Evolutionary conservation across 1,139 yeast species (phyloP).

Genomic region (Hyphopichia burtonii): DNA sequence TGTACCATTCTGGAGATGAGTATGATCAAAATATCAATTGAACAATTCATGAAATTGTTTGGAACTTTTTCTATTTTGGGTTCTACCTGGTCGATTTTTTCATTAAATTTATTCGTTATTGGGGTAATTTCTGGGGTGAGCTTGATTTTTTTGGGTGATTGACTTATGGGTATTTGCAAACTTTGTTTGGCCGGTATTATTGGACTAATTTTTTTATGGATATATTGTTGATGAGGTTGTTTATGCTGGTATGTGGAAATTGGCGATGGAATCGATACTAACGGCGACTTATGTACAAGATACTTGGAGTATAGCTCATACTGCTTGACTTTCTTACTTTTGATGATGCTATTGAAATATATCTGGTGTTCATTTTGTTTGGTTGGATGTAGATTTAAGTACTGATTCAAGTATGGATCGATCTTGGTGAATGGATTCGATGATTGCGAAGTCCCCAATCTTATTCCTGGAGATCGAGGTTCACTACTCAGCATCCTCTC

Average conservation of each 20-base stretch:
- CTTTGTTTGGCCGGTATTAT: conserved; percentile 3
- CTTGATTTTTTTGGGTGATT: neutral
- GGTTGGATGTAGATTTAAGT: neutral
- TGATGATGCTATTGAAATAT: conserved; percentile 22
- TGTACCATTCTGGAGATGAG: conserved; percentile 79
- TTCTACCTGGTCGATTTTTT: neutral
- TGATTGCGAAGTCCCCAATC: neutral
- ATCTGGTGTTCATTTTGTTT: conserved; percentile 18
- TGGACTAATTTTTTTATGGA: neutral
- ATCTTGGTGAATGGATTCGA: neutral
- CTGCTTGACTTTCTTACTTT: conserved; percentile 22
- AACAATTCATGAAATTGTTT: conserved; percentile 59
- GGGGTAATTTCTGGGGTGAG: too few relatives aligned
- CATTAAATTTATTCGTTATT: neutral
- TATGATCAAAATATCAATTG: conserved; percentile 65
- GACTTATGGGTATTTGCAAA: conserved; percentile 1
- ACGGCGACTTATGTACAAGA: conserved; percentile 10
- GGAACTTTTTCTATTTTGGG: conserved; percentile 39
- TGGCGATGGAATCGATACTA: neutral
- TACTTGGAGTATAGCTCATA: conserved; percentile 28
- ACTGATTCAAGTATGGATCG: neutral
- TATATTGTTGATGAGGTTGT: neutral
- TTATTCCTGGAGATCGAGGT: neutral
- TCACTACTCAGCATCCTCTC: too few relatives aligned
- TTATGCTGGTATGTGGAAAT: neutral